A percentile compares a stretch with the other conserved stretches of the same genome.
Conservation (phyloP, 2,329 filamentous ascomycete species). For the Xylariaceae sp. region DNA sequence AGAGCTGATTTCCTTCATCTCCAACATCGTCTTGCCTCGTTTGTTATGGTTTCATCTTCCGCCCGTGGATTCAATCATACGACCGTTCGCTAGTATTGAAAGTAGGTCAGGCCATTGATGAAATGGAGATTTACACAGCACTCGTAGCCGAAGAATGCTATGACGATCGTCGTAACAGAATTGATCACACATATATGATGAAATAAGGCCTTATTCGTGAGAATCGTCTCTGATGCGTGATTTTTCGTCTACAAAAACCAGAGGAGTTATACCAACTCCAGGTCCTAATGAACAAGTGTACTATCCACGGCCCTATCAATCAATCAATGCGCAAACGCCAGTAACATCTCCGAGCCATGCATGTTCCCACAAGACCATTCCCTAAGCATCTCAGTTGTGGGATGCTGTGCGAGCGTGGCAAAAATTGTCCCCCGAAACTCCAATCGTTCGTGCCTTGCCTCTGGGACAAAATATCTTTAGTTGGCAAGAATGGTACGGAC, state of each 20-base stretch:
- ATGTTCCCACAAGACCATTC: conserved; percentile 8
- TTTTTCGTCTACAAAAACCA: neutral
- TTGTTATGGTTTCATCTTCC: no score
- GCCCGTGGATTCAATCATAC: no score
- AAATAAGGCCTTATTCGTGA: no score
- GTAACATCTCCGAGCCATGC: conserved; percentile 21
- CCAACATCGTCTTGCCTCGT: no score
- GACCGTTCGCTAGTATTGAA: no score
- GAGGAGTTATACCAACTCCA: neutral
- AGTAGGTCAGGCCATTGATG: no score
- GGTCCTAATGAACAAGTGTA: neutral
- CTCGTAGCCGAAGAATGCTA: no score
- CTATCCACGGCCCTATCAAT: conserved; percentile 5
- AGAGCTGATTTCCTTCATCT: no score
- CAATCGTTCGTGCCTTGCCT: conserved; percentile 12
- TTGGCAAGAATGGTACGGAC: conserved; percentile 85
- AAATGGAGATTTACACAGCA: no score
- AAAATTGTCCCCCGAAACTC: conserved; percentile 20
- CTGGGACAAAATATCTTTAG: conserved; percentile 36
- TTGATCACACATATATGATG: no score
- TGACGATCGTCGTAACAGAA: no score
- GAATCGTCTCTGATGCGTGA: no score
- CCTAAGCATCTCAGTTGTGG: conserved; percentile 7
- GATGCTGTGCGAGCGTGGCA: conserved; percentile 6
- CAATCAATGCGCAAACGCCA: conserved; percentile 22